Evolutionary conservation across 2,329 filamentous ascomycete genomes (phyloP), one percentile per base, ranked within the genome.

Genomic region (Cladosporium sp.): DNA sequence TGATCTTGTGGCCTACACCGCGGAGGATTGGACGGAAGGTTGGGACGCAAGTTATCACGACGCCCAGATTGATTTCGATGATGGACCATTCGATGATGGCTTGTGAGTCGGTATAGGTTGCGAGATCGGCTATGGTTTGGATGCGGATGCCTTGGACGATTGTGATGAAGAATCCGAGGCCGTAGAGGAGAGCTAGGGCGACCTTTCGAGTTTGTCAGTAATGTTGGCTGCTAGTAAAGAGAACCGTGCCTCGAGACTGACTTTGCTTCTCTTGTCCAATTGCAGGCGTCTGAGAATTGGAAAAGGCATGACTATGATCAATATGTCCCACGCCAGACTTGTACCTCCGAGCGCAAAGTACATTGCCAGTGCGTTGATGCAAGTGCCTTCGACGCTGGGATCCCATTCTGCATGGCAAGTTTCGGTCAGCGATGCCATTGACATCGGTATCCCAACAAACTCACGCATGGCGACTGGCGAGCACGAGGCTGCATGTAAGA

Each of bases 71-170:
- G 54, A 72, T 73, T 61, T 80, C 77, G n/a, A 79, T 63, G 10
- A 70, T 68, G 0, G 77, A 79, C 78, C 78, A 80, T 34, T 75
- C 69, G 49, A 79, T 73, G 19, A 76, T 65, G 1, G 65, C 58
- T 5, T 74, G 70, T 2, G 73, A 77, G 65, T 81, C 77, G 42
- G 77, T 73, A 58, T 77, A 77, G 63, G 75, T 76, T 24, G 65
- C 61, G 3, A 80, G 72, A 15, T 69, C 72, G 35, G 71, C 70
- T 58, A 82, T 75, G n/a, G 76, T 79, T 57, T 77, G 73, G 58
- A 81, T 77, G 15, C 79, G 79, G 59, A 82, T 72, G 58, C 79
- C 74, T 62, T 81, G 79, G 55, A 81, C 78, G 48, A 78, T 60
- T 5, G 77, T 79, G 47, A 81, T 74, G 67, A 82, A 81, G 54